Percentiles rank a stretch among this genome's conserved stretches.
Conservation (phyloP, 768 basidiomycete genomes). For the Sarcodon aspratus region DNA sequence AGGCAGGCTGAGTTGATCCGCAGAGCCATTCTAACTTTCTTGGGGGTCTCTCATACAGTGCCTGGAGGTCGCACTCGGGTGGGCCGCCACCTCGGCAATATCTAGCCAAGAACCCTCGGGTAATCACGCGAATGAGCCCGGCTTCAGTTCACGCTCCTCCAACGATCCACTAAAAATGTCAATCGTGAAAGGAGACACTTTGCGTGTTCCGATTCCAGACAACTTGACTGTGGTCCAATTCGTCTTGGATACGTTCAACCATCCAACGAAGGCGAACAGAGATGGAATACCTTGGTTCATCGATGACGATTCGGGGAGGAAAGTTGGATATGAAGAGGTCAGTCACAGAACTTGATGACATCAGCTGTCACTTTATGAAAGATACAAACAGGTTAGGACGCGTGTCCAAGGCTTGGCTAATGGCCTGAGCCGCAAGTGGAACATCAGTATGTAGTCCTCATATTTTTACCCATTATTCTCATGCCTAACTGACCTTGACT, state of each 20-base stretch:
- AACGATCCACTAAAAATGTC: no score
- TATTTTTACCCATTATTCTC: neutral
- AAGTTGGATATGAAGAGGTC: conserved; percentile 29
- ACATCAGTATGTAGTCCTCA: conserved; percentile 24
- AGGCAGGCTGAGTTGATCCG: no score
- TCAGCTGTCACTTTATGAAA: neutral
- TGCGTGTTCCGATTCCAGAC: conserved; percentile 25
- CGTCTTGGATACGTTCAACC: conserved; percentile 29
- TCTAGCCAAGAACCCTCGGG: no score
- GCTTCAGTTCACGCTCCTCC: no score
- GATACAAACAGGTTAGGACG: conserved; percentile 26
- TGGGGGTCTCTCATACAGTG: no score
- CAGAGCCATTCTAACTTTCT: no score
- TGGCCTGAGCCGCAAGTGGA: conserved; percentile 28
- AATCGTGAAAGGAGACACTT: no score
- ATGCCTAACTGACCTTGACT: neutral
- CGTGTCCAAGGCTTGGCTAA: conserved; percentile 39
- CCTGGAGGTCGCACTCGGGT: no score
- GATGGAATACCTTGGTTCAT: conserved; percentile 31
- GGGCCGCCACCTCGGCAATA: no score
- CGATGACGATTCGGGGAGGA: conserved; percentile 35
- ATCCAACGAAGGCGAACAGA: conserved; percentile 24
- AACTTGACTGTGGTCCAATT: conserved; percentile 42
- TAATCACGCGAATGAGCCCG: no score
- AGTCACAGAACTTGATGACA: conserved; percentile 5